Evolutionary conservation across 139 green algal genomes (phyloP).

Genomic region (Picochlorum sp.): DNA sequence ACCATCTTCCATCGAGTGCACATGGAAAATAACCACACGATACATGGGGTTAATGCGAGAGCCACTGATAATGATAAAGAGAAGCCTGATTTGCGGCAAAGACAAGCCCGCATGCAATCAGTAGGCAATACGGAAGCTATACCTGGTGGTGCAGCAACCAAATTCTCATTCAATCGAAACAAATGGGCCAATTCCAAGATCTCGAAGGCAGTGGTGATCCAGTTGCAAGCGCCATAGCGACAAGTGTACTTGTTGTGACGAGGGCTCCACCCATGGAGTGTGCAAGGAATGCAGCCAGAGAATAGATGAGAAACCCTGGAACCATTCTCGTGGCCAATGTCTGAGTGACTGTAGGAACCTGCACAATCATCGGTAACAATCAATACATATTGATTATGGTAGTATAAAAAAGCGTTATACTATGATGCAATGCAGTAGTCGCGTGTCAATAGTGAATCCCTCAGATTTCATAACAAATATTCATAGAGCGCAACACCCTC

Average conservation of each 20-base stretch:
- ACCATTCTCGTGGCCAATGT: background rate
- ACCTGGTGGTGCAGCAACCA: constrained; percentile 10
- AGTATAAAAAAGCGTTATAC: too few species aligned
- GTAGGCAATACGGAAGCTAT: background rate
- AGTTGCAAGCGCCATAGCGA: constrained; percentile 8
- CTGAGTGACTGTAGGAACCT: background rate
- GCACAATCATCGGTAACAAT: background rate
- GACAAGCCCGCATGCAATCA: constrained; percentile 1
- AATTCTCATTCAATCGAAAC: constrained; percentile 27
- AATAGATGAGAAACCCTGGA: background rate
- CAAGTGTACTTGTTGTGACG: background rate
- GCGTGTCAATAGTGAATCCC: background rate
- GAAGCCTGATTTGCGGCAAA: background rate
- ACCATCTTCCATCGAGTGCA: too few species aligned
- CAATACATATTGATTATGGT: too few species aligned
- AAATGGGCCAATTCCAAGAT: constrained; percentile 9
- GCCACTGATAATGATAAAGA: too few species aligned
- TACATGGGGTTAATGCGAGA: too few species aligned
- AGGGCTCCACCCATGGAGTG: background rate
- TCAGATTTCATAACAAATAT: constrained; percentile 33
- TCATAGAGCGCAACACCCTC: constrained; percentile 18
- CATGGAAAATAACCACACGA: too few species aligned
- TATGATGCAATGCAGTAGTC: too few species aligned
- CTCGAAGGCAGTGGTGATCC: background rate
- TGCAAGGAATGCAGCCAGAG: background rate